phyloP scores from a whole-genome alignment of 805 yeast genomes.

The Nakazawaea molendinolei region DNA sequence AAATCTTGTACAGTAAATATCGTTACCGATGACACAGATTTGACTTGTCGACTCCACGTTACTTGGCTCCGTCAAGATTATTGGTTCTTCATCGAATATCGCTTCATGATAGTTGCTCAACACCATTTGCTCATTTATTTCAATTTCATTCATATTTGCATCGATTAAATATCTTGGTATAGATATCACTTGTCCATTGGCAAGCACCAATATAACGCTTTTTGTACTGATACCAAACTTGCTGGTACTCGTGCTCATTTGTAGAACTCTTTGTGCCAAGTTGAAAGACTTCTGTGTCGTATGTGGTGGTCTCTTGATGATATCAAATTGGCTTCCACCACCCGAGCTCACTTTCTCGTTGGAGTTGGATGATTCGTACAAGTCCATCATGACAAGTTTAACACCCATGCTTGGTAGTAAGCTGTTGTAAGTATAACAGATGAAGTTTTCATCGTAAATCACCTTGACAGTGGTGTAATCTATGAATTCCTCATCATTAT shows the following conservation, averaged over 20 bases:
- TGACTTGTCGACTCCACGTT: constrained; percentile 76
- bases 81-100: too few relatives aligned
- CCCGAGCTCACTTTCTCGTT: constrained; percentile 30
- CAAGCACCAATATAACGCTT: constrained; percentile 52
- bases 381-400: constrained; percentile 65
- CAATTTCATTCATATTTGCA: too few relatives aligned
- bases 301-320: constrained; percentile 3
- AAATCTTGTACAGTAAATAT: constrained; percentile 68
- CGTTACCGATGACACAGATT: constrained; percentile 60
- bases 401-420: constrained; percentile 39
- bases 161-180: constrained; percentile 68
- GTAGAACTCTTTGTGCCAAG: constrained; percentile 51
- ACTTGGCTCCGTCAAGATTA: constrained; percentile 52
- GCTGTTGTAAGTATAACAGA: constrained; percentile 60
- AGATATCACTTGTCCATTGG: constrained; percentile 53
- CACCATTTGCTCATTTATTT: constrained; percentile 34
- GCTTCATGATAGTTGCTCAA: constrained; percentile 1
- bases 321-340: constrained; percentile 28
- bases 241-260: constrained; percentile 50
- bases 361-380: constrained; percentile 62
- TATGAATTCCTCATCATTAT: constrained; percentile 32
- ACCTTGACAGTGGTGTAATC: constrained; percentile 38
- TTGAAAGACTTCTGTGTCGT: constrained; percentile 44
- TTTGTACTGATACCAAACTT: constrained; percentile 63
- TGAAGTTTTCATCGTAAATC: constrained; percentile 78